Base-by-base conservation (phyloP, 129 eudicot species). In the Saussurea involucrata region DNA sequence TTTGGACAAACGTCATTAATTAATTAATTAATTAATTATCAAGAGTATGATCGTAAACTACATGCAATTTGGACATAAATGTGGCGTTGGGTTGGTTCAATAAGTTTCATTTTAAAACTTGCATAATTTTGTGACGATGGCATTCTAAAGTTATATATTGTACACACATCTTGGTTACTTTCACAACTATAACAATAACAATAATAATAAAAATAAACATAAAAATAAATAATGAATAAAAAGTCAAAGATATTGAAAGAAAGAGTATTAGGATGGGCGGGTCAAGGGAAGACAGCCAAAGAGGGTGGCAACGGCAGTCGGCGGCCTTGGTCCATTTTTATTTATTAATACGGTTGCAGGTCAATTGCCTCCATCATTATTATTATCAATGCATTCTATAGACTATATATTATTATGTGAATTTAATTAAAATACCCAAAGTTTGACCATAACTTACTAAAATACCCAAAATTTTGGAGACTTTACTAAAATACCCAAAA, bases 281-380 rank as follows among this genome's bases (percentile, higher is more conserved):
- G 77, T 73, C 77, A 73, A 72, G 8, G 12, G n/a, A 53, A 42
- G 46, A 55, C 67, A 31, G 68, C 76, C 46, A 18, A 29, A 57
- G 49, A 10, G 31, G 49, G 66, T 55, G 67, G 66, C 76, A 33
- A 25, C 44, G 76, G 76, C 66, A 44, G 76, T 71, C n/a, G 29
- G 15, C 17, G 15, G 66, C 66, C 9, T 22, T 69, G 66, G 66
- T 53, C 53, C 68, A 33, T 73, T 57, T 53, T 17, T 8, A 73
- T 15, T n/a, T 25, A 15, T 13, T 49, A 53, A 10, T 29, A 49
- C 21, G 15, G 49, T 18, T 55, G 67, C 9, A 67, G 21, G 67
- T 72, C 76, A 29, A 31, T 29, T 55, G 76, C 31, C 57, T 12
- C 57, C 57, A 46, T 13, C 57, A n/a, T n/a, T n/a, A n/a, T 46